A percentile compares a stretch with the other conserved stretches of the same genome.
phyloP scores from a whole-genome alignment of 2,329 filamentous ascomycete genomes.

The Alternaria gaisen region DNA sequence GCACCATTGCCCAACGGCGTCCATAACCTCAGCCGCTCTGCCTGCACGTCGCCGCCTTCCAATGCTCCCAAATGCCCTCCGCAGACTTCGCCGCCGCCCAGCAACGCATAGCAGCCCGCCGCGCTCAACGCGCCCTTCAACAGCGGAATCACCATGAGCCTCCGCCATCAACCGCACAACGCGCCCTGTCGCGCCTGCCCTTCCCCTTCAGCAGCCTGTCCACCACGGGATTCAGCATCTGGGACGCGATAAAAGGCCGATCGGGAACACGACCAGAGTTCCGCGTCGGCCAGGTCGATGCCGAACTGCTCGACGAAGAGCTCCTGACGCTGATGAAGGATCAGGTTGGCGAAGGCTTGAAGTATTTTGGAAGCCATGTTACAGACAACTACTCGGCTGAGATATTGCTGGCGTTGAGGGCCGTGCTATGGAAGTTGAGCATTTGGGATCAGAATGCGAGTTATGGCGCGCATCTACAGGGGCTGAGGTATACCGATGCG shows the following conservation, averaged over 20 bases:
- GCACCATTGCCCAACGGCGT: slow-evolving; percentile 4
- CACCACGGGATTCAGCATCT: slow-evolving; percentile 61
- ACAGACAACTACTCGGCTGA: slow-evolving; percentile 89
- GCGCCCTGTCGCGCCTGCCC: slow-evolving; percentile 52
- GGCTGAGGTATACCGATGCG: slow-evolving; percentile 88
- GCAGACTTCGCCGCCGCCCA: slow-evolving; percentile 88
- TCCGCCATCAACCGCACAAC: slow-evolving; percentile 52
- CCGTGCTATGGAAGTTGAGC: slow-evolving; percentile 89
- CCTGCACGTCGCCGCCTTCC: slow-evolving; percentile 12
- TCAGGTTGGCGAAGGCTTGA: slow-evolving; percentile 87
- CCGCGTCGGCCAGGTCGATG: slow-evolving; percentile 94
- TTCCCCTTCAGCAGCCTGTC: slow-evolving; percentile 69
- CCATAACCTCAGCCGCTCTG: slow-evolving; percentile 8
- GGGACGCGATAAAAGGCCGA: slow-evolving; percentile 76
- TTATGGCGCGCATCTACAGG: slow-evolving; percentile 92
- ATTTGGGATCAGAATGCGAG: slow-evolving; percentile 97
- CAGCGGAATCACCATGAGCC: slow-evolving; percentile 60
- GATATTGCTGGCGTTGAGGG: slow-evolving; percentile 78
- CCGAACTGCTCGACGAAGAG: slow-evolving; percentile 93
- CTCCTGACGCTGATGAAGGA: slow-evolving; percentile 83
- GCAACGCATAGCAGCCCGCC: slow-evolving; percentile 82
- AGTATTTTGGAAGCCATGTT: slow-evolving; percentile 80
- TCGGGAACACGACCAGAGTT: slow-evolving; percentile 86
- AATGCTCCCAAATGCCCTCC: slow-evolving; percentile 50
- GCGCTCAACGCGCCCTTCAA: slow-evolving; percentile 76